Evolutionary conservation across 495 filamentous ascomycete species (phyloP), one percentile per base, ranked within the genome.

Genomic region (Hyaloscypha bicolor): DNA sequence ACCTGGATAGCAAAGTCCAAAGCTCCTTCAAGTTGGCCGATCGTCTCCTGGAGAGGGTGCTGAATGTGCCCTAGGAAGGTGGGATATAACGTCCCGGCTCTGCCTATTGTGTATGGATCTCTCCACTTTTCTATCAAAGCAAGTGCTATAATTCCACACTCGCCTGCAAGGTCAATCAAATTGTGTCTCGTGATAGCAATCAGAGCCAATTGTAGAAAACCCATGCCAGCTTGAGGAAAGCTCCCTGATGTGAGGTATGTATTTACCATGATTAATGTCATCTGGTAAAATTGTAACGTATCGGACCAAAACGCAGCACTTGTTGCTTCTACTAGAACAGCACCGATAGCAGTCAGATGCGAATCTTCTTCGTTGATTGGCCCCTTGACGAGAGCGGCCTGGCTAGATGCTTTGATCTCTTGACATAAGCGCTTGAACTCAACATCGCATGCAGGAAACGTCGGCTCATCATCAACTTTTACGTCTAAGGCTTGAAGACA

Each of bases 231-330:
- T 73, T 96, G 90, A 0, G 89, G 86, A 71, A 91, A 92, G 1
- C 84, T 80, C 0, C 88, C 90, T 37, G 83, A 81, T 11, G 74
- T 76, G 22, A 96, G 79, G 69, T 91, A 88, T 25, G 88, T 83
- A 58, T 89, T 83, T 70, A 94, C 79, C 81, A 93, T 88, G 60
- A 88, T 81, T 12, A 94, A 82, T 6, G 88, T 80, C 64, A 91
- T 85, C 60, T 91, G 87, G 74, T 93, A 95, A 76, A 93, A 96
- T 33, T 86, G 83, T 30, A 92, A 73, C 19, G 82, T 78, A 75
- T 94, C 87, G 69, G 85, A 88, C 93, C 93, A 97, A 77, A 91
- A 96, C 0, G 89, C 89, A 25, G 91, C 87, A 63, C 87, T 87
- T 64, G 90, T 83, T 12, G 91, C 86, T 76, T 96, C 93, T 0